Percentiles rank a stretch among this genome's conserved stretches.
Evolutionary conservation across 1,284 basidiomycete genomes (phyloP).

Genomic region (Inonotus hispidus): DNA sequence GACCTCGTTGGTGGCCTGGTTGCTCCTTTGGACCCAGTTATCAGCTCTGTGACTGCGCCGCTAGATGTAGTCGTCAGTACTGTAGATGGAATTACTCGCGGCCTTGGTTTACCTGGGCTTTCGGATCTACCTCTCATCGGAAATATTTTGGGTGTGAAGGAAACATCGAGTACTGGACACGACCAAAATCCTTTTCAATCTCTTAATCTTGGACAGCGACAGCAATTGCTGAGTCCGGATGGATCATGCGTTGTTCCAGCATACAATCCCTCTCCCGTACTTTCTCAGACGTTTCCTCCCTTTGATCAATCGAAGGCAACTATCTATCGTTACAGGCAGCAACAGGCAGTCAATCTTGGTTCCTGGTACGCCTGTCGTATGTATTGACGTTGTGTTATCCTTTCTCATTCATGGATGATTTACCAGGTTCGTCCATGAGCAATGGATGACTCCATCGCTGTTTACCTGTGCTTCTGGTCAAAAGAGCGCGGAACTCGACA

Average conservation of each 20-base stretch:
- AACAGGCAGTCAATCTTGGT: constrained; percentile 62
- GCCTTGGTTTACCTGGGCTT: constrained; percentile 14
- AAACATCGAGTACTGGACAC: neutral
- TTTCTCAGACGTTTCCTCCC: constrained; percentile 38
- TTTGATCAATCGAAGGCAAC: constrained; percentile 44
- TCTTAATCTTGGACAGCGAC: neutral
- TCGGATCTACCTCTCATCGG: constrained; percentile 13
- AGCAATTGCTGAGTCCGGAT: neutral
- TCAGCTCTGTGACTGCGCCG: neutral
- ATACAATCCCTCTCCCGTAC: constrained; percentile 33
- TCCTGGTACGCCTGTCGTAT: constrained; percentile 40
- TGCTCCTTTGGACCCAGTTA: neutral
- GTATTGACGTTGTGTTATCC: neutral
- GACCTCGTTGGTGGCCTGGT: constrained; percentile 13
- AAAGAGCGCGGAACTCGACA: constrained; percentile 51
- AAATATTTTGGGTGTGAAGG: constrained; percentile 5
- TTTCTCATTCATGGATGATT: neutral
- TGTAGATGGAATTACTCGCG: constrained; percentile 3
- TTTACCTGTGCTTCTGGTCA: constrained; percentile 58
- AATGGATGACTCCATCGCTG: constrained; percentile 72
- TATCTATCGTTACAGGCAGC: constrained; percentile 58
- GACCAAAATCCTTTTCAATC: constrained; percentile 8
- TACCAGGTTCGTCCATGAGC: constrained; percentile 69
- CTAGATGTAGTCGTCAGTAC: constrained; percentile 16
- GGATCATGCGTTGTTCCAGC: constrained; percentile 31